Base-by-base conservation (phyloP, 768 basidiomycete species). In the Amanita muscaria region DNA sequence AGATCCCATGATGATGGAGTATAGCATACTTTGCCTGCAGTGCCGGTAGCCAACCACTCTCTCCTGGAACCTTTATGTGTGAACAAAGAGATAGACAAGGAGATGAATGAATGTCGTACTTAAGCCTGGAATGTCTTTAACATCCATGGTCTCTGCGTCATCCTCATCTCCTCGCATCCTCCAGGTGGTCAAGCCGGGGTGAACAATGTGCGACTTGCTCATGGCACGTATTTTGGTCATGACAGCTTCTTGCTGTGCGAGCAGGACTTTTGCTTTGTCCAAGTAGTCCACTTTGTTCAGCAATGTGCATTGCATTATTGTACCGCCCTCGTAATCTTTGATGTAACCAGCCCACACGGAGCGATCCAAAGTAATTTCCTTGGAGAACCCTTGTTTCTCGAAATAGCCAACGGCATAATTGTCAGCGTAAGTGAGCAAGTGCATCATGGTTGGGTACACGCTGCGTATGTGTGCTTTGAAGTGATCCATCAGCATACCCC, bases 331-430 rank as follows among this genome's bases (percentile, higher is more conserved):
- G 63, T 99, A 99, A 61, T 99, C 96, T 62, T 98, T 99, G 79
- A 99, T 98, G 62, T 99, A 98, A 9, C 93, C 96, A 0, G 94
- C 93, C 96, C 96, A 99, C 6, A 84, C 72, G 2, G 86, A 79
- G 34, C 93, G 77, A 49, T 84, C 83, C n/a, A 96, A 74, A 1
- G 86, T 84, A 49, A 99, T 94, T 46, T 98, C 93, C 61, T 98
- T 98, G 5, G 90, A 88, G 63, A 99, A 99, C 0, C 96, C 96
- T 68, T 98, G 96, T 60, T 98, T 99, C 61, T 91, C 91, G 72
- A 99, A 98, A 64, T 97, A 99, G 3, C 96, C 94, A 30, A 98
- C 92, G 14, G 96, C 96, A 59, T 90, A 99, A 62, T 98, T 98
- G 65, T 99, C 96, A 37, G 96, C 96, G 57, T 98, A 99, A 3